Conservation (phyloP, 108 stramenopile genomes). For the Cyclotella choctawhatcheeana region DNA sequence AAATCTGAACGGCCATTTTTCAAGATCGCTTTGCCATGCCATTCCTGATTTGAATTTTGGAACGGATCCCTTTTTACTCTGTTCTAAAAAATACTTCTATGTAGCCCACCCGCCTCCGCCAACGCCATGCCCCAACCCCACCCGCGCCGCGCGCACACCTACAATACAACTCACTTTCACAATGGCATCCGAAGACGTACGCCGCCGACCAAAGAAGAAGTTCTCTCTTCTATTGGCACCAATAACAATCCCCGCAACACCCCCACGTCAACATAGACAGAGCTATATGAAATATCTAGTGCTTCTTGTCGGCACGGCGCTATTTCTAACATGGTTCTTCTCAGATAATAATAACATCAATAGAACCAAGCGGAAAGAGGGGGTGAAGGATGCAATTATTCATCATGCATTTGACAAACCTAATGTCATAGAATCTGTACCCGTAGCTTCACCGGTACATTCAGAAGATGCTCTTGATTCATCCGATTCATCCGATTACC, state of each 20-base stretch:
- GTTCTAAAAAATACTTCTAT: background rate
- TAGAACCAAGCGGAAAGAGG: background rate
- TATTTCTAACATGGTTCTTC: conserved; percentile 7
- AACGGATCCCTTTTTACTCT: background rate
- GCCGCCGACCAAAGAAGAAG: conserved; percentile 16
- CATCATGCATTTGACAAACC: conserved; percentile 5
- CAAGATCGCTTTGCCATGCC: too few relatives aligned
- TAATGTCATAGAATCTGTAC: background rate
- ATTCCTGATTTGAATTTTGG: background rate
- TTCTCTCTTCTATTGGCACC: conserved; percentile 29
- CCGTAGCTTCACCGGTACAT: too few relatives aligned
- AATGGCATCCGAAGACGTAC: conserved; percentile 5
- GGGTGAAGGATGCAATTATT: background rate
- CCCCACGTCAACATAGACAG: background rate
- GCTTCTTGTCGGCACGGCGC: background rate
- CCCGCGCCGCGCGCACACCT: too few relatives aligned
- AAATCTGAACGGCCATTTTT: background rate
- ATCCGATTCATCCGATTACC: background rate
- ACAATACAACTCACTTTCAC: background rate
- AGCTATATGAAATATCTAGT: conserved; percentile 4
- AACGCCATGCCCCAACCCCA: background rate
- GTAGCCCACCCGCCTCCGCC: background rate
- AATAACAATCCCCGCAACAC: conserved; percentile 15
- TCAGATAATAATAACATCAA: background rate
- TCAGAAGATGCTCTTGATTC: background rate